Conservation (phyloP, 306 rosid genomes). For the Medicago truncatula region DNA sequence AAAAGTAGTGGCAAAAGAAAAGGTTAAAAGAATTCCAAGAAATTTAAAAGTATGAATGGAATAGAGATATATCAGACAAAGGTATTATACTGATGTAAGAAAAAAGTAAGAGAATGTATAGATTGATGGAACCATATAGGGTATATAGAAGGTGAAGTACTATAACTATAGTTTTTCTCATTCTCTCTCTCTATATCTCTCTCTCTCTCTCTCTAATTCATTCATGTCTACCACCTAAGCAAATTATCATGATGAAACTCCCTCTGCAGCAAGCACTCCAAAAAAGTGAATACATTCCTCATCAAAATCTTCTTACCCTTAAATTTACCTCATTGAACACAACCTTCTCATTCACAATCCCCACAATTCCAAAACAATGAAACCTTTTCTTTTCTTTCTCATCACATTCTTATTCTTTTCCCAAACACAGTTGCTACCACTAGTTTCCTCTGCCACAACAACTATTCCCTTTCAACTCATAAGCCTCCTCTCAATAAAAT, state of each 20-base stretch:
- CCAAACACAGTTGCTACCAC: slow-evolving; percentile 34
- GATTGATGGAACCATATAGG: slow-evolving; percentile 28
- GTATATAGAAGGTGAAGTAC: slow-evolving; percentile 36
- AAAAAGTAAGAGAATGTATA: slow-evolving; percentile 40
- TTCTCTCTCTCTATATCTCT: slow-evolving; percentile 31
- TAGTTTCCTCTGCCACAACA: slow-evolving; percentile 51
- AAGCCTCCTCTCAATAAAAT: slow-evolving; percentile 71
- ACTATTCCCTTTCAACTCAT: slow-evolving; percentile 61
- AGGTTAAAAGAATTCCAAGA: slow-evolving; percentile 59
- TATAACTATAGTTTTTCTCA: slow-evolving; percentile 36
- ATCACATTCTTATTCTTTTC: slow-evolving; percentile 51
- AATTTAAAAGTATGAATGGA: slow-evolving; percentile 65
- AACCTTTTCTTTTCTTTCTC: slow-evolving; percentile 54
- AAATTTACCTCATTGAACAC: slow-evolving; percentile 62
- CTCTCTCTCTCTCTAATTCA: slow-evolving; percentile 22
- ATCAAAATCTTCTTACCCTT: slow-evolving; percentile 80
- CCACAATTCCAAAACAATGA: slow-evolving; percentile 68
- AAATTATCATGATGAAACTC: slow-evolving; percentile 83
- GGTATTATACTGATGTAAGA: slow-evolving; percentile 55
- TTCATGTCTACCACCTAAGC: slow-evolving; percentile 72
- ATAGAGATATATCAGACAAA: slow-evolving; percentile 73
- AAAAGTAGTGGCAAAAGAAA: slow-evolving; percentile 80
- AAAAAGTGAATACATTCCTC: slow-evolving; percentile 68
- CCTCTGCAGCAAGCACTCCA: slow-evolving; percentile 90
- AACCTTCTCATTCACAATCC: slow-evolving; percentile 55